Conservation (phyloP, 805 yeast genomes). For the Wickerhamomyces hampshirensis region DNA sequence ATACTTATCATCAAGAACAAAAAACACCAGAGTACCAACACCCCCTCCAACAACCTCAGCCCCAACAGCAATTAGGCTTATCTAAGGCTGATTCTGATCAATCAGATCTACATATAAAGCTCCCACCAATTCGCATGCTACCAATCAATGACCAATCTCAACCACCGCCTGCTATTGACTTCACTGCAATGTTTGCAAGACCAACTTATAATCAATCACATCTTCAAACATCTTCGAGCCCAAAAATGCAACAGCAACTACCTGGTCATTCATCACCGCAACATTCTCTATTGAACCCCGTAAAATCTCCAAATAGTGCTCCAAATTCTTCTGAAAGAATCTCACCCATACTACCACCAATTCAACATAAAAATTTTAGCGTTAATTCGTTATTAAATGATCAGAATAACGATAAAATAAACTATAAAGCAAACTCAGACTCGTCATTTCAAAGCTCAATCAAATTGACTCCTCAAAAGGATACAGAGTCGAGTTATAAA, state of each 20-base stretch:
- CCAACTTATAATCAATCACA: conserved; percentile 4
- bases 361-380: conserved; percentile 11
- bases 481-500: neutral
- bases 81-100: conserved; percentile 5
- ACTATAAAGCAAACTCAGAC: too few relatives aligned
- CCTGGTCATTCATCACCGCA: conserved; percentile 1
- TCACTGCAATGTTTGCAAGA: conserved; percentile 32
- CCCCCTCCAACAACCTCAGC: conserved; percentile 1
- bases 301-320: too few relatives aligned
- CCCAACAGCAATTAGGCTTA: conserved; percentile 15
- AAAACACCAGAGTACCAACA: conserved; percentile 4
- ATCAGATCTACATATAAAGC: conserved; percentile 9
- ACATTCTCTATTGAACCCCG: conserved; percentile 1
- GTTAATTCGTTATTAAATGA: conserved; percentile 18
- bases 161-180: conserved; percentile 35
- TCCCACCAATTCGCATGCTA: conserved; percentile 23
- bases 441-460: too few relatives aligned
- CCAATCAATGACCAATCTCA: conserved; percentile 15
- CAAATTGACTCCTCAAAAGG: neutral
- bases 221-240: neutral
- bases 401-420: too few relatives aligned
- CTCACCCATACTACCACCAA: conserved; percentile 8
- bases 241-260: conserved; percentile 2
- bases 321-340: too few relatives aligned
- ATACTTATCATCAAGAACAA: conserved; percentile 5